Conservation (phyloP, 148 eudicot species). For the Camellia sinensis region DNA sequence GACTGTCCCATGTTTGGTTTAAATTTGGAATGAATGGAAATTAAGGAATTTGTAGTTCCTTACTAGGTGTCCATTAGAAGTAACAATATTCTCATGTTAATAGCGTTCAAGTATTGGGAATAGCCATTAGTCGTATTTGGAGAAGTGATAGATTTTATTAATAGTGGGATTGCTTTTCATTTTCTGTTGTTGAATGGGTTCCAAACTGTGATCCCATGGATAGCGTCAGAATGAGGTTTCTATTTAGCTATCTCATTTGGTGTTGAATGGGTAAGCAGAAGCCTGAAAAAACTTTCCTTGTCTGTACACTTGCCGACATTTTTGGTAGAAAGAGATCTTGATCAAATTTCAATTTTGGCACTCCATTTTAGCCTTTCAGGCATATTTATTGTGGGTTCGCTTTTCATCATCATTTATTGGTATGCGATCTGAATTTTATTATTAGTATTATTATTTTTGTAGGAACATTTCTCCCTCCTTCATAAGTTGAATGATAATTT, state of each 20-base stretch:
- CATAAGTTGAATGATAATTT: not conserved
- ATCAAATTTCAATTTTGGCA: not conserved
- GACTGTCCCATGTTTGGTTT: too few species aligned
- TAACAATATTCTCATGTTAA: not conserved
- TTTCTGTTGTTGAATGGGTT: too few species aligned
- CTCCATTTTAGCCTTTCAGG: not conserved
- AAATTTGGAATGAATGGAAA: not conserved
- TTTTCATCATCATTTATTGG: not conserved
- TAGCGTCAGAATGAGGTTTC: not conserved
- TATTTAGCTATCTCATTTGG: not conserved
- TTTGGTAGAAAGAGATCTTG: not conserved
- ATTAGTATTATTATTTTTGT: not conserved
- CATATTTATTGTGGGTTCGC: not conserved
- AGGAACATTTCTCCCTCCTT: constrained; percentile 5
- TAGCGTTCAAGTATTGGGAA: not conserved
- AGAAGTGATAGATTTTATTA: too few species aligned
- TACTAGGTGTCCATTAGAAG: not conserved
- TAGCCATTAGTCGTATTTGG: too few species aligned
- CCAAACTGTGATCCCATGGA: not conserved
- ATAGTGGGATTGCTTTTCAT: too few species aligned
- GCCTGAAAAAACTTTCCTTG: not conserved
- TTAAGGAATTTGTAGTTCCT: not conserved
- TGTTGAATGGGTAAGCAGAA: not conserved
- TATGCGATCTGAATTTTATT: not conserved
- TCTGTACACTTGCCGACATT: not conserved